phyloP scores from a whole-genome alignment of 2,329 filamentous ascomycete genomes.

The Paraphoma chrysanthemicola region DNA sequence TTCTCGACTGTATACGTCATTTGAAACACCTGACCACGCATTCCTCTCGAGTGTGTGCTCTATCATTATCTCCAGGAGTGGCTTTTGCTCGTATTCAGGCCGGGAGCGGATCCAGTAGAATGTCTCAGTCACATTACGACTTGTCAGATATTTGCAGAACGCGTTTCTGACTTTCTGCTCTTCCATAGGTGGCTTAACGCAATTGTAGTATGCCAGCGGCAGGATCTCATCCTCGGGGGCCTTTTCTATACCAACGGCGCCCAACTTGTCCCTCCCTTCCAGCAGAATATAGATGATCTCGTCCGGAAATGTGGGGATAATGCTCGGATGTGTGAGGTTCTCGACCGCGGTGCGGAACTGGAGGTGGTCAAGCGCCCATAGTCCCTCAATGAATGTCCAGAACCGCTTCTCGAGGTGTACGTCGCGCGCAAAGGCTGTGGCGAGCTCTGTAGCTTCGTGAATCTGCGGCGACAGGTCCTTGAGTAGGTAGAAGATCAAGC shows the following conservation, averaged over 20 bases:
- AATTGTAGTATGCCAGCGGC: conserved; percentile 79
- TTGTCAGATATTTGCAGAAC: conserved; percentile 73
- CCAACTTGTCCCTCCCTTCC: conserved; percentile 43
- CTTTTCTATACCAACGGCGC: conserved; percentile 22
- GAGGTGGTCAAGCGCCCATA: conserved; percentile 80
- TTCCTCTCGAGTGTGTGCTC: conserved; percentile 36
- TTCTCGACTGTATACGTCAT: conserved; percentile 48
- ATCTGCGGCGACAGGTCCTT: conserved; percentile 69
- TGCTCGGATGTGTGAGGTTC: conserved; percentile 78
- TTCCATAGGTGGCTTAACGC: conserved; percentile 75
- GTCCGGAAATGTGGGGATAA: conserved; percentile 82
- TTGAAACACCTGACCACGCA: conserved; percentile 13
- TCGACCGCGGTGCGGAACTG: conserved; percentile 73
- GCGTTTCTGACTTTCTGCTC: conserved; percentile 67
- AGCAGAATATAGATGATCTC: conserved; percentile 78
- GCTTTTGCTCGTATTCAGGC: conserved; percentile 65
- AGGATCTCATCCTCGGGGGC: conserved; percentile 55
- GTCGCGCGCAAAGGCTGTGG: conserved; percentile 65
- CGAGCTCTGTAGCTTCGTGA: conserved; percentile 57
- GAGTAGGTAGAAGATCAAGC: conserved; percentile 82
- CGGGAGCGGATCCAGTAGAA: conserved; percentile 75
- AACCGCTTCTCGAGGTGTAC: conserved; percentile 78
- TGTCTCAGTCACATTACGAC: conserved; percentile 73
- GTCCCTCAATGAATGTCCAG: conserved; percentile 78
- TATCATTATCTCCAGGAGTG: conserved; percentile 72